Base-by-base conservation (phyloP, 495 filamentous ascomycete species). In the Xylaria bambusicola region DNA sequence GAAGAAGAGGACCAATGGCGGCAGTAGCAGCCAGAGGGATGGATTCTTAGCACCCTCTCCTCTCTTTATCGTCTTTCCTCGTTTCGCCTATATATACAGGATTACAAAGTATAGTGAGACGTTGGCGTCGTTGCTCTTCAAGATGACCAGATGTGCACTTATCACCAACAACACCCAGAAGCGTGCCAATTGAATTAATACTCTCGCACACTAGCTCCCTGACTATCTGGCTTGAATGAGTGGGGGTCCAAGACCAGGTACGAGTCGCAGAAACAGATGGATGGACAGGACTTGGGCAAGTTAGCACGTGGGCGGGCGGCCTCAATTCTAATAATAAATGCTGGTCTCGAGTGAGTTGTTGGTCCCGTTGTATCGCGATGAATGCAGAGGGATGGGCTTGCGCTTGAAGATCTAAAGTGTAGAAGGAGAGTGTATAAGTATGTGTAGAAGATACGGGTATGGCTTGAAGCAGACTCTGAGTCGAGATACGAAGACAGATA, bases 171-270 rank as follows among this genome's bases (percentile, higher is more conserved):
- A 12, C 33, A 24, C 23, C 35, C 50, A 38, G 10, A 10, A 18
- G 31, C 5, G 46, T 52, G 40, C 50, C 29, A 35, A 18, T n/a
- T 33, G 29, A 33, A 10, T 8, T 38, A 38, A 15, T 13, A 31
- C 45, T 48, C 5, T 29, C 45, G 33, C n/a, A 52, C 50, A 38
- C 36, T 38, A 38, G 3, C 13, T 36, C 5, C 29, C 29, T 33
- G 5, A 18, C 24, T 52, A 17, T 35, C 49, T 21, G 48, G 48
- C 12, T 18, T 24, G 50, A 23, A 53, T 35, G 50, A 27, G 50
- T 53, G 50, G 50, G 50, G 50, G 33, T 21, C 50, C 49, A 21
- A 53, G 20, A 40, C 50, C 35, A 41, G 50, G 36, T 53, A 53
- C 50, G 36, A 27, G 23, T 29, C 36, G 50, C 21, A 24, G 48